A percentile compares a stretch with the other conserved stretches of the same genome.
Evolutionary conservation across 495 filamentous ascomycete species (phyloP).

Genomic region (Aspergillus diversus): DNA sequence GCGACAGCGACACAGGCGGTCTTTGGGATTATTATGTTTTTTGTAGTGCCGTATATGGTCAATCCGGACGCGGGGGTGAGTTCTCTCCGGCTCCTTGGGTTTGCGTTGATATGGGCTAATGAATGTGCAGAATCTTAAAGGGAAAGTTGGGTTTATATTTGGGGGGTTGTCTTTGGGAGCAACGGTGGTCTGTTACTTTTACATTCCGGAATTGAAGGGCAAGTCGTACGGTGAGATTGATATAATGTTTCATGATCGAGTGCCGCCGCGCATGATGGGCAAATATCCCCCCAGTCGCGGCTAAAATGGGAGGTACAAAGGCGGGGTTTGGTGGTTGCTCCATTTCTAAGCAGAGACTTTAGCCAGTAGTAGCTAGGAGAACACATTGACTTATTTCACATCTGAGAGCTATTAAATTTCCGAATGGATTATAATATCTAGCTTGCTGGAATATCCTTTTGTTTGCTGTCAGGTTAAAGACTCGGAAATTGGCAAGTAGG

Average conservation of each 20-base stretch:
- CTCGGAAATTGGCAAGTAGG: no score
- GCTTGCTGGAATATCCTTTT: no score
- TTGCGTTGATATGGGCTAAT: no score
- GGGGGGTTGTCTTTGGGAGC: constrained; percentile 53
- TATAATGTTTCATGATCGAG: constrained; percentile 40
- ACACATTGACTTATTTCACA: no score
- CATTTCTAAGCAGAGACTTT: no score
- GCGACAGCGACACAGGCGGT: constrained; percentile 63
- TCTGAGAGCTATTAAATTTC: no score
- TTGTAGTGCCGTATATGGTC: constrained; percentile 69
- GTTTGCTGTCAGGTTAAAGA: no score
- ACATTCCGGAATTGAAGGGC: constrained; percentile 62
- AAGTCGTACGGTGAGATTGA: constrained; percentile 64
- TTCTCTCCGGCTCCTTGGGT: no score
- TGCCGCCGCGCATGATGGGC: constrained; percentile 34
- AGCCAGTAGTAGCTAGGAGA: no score
- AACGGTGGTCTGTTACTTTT: constrained; percentile 51
- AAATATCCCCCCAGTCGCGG: background rate
- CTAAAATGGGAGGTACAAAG: no score
- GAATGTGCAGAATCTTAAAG: constrained; percentile 51
- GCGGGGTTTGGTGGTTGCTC: no score
- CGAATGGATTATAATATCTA: no score
- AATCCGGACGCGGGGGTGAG: constrained; percentile 68
- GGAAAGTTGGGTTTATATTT: constrained; percentile 72
- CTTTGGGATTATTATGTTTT: constrained; percentile 62